Percentiles rank a stretch among this genome's conserved stretches.
Evolutionary conservation across 306 rosid species (phyloP).

Genomic region (Cucurbita moschata): DNA sequence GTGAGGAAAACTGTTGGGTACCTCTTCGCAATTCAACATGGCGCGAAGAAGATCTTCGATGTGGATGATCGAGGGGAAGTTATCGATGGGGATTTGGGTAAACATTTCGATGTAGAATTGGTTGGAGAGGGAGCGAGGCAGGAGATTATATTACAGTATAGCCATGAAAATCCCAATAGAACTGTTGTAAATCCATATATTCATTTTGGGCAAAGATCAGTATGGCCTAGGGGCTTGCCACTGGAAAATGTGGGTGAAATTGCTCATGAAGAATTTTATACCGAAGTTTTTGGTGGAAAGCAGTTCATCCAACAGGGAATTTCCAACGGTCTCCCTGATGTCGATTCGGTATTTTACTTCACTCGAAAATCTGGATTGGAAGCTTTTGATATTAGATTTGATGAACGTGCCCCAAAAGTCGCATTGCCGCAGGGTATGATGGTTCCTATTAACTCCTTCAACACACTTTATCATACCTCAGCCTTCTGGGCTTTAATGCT

Average conservation of each 20-base stretch:
- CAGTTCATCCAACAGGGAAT: conserved; percentile 92
- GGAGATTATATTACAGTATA: conserved; percentile 67
- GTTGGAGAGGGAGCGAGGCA: conserved; percentile 77
- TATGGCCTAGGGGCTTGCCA: conserved; percentile 97
- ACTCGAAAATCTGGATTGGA: conserved; percentile 79
- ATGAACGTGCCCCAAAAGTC: conserved; percentile 75
- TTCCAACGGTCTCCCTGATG: conserved; percentile 89
- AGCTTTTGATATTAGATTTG: conserved; percentile 65
- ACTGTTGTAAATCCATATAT: conserved; percentile 73
- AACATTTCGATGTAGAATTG: conserved; percentile 80
- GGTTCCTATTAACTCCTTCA: conserved; percentile 84
- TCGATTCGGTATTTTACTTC: conserved; percentile 87
- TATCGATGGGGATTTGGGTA: conserved; percentile 73
- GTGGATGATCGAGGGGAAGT: conserved; percentile 95
- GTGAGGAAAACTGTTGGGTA: conserved; percentile 89
- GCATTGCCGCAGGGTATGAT: conserved; percentile 87
- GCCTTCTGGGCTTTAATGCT: conserved; percentile 99
- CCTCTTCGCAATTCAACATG: conserved; percentile 88
- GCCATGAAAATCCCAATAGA: conserved; percentile 77
- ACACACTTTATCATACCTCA: conserved; percentile 67
- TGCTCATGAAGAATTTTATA: conserved; percentile 78
- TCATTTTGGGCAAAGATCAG: conserved; percentile 94
- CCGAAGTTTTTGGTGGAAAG: conserved; percentile 79
- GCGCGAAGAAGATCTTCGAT: conserved; percentile 83
- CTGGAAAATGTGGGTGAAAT: conserved; percentile 84